Percentiles rank a stretch among this genome's conserved stretches.
These are phyloP conservation scores for Colletotrichum eleusines DNA, from an alignment of 2,329 filamentous ascomycete species.

Conservation along the genomic window DNA sequence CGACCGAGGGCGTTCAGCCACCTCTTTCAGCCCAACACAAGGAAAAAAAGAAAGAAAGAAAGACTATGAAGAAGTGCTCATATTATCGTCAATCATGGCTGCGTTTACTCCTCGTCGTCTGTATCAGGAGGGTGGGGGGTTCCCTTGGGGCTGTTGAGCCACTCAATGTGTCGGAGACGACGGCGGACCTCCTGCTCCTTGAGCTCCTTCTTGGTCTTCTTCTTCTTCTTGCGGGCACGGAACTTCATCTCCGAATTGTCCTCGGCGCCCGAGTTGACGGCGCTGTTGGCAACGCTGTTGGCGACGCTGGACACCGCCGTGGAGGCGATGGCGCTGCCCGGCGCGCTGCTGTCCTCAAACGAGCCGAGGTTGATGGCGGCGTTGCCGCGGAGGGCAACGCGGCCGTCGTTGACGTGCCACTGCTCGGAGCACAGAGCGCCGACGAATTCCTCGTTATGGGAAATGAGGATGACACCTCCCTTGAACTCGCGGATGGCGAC, in stretches of 20 bases:
- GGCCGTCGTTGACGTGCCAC: conserved; percentile 92
- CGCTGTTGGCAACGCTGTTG: conserved; percentile 68
- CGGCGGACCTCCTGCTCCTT: conserved; percentile 94
- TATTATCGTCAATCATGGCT: conserved; percentile 34
- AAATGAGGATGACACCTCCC: conserved; percentile 99
- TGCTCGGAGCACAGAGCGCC: conserved; percentile 95
- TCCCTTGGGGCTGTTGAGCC: conserved; percentile 88
- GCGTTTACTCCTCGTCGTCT: conserved; percentile 73
- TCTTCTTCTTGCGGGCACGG: conserved; percentile 93
- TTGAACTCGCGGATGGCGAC: conserved; percentile 98
- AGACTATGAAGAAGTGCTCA: conserved; percentile 20
- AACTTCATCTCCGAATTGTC: conserved; percentile 88
- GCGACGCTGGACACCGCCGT: conserved; percentile 68
- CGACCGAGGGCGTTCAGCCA: conserved; percentile 1
- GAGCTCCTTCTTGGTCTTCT: conserved; percentile 95
- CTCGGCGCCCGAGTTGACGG: conserved; percentile 86
- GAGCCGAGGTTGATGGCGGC: conserved; percentile 80
- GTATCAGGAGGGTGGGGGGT: conserved; percentile 82
- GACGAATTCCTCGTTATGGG: conserved; percentile 99
- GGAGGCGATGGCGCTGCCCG: conserved; percentile 69
- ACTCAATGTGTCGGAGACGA: conserved; percentile 85
- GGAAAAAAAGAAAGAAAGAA: conserved; percentile 14
- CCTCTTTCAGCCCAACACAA: conserved; percentile 21
- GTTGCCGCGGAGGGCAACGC: conserved; percentile 86
- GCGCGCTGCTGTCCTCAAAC: conserved; percentile 81